These are phyloP conservation scores for Gypsophila paniculata DNA, from an alignment of 179 eudicot genomes.

Conservation along the genomic window DNA sequence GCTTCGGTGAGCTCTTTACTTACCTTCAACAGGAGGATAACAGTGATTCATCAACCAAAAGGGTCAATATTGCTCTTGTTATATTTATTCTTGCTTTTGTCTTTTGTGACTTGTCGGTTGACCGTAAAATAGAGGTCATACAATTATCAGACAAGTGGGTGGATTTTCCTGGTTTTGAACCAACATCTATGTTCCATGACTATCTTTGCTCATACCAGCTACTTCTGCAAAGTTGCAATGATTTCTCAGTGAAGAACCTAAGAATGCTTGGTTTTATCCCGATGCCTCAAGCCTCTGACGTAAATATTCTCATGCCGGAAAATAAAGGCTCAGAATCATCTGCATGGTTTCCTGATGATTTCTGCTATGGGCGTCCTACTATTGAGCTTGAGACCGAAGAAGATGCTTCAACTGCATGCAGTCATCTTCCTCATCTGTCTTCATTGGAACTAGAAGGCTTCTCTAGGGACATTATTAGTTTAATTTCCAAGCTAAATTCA, in stretches of 20 bases:
- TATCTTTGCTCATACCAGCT: slow-evolving; percentile 69
- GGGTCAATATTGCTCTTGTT: slow-evolving; percentile 41
- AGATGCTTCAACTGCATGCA: slow-evolving; percentile 19
- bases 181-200: slow-evolving; percentile 54
- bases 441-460: slow-evolving; percentile 37
- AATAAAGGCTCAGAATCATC: slow-evolving; percentile 32
- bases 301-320: slow-evolving; percentile 21
- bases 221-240: slow-evolving; percentile 54
- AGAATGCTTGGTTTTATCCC: slow-evolving; percentile 50
- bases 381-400: slow-evolving; percentile 32
- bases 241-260: slow-evolving; percentile 40
- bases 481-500: slow-evolving; percentile 48
- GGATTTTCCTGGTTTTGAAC: slow-evolving; percentile 51
- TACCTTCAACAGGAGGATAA: slow-evolving; percentile 31
- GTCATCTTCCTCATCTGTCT: slow-evolving; percentile 35
- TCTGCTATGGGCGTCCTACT: slow-evolving; percentile 31
- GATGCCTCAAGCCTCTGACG: slow-evolving; percentile 35
- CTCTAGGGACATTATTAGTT: slow-evolving; percentile 38
- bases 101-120: slow-evolving; percentile 59
- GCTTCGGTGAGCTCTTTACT: slow-evolving; percentile 66
- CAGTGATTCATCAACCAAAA: slow-evolving; percentile 28
- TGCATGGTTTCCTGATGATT: slow-evolving; percentile 53
- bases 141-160: slow-evolving; percentile 52
- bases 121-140: slow-evolving; percentile 49
- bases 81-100: slow-evolving; percentile 57